A percentile compares a stretch with the other conserved stretches of the same genome.
Conservation (phyloP, 2,329 filamentous ascomycete genomes). For the Aspergillus clavatus region DNA sequence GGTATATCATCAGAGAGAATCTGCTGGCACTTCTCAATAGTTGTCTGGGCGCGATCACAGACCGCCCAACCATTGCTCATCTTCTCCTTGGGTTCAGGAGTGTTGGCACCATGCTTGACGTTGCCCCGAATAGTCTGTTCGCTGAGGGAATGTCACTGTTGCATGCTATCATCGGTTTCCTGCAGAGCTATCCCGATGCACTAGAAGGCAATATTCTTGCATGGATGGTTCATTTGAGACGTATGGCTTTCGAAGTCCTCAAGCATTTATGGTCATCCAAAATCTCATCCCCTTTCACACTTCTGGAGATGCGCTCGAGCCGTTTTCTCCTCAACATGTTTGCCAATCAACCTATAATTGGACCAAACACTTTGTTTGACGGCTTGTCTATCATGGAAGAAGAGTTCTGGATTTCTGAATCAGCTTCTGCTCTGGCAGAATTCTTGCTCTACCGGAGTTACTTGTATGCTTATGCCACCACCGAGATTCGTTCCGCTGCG, state of each 20-base stretch:
- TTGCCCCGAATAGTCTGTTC: constrained; percentile 67
- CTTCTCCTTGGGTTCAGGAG: constrained; percentile 84
- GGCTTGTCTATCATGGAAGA: constrained; percentile 55
- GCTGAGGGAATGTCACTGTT: constrained; percentile 70
- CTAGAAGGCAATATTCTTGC: constrained; percentile 57
- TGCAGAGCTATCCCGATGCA: constrained; percentile 63
- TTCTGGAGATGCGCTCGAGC: constrained; percentile 72
- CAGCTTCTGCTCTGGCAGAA: constrained; percentile 66
- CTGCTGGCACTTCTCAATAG: constrained; percentile 81
- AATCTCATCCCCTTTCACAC: constrained; percentile 68
- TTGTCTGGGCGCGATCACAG: constrained; percentile 69
- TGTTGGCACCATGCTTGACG: constrained; percentile 62
- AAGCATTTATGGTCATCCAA: constrained; percentile 78
- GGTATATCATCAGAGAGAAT: constrained; percentile 75
- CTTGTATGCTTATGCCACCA: constrained; percentile 76
- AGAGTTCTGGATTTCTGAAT: constrained; percentile 64
- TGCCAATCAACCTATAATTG: constrained; percentile 65
- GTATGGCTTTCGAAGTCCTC: constrained; percentile 67
- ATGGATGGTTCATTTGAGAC: constrained; percentile 66
- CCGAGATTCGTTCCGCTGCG: constrained; percentile 74
- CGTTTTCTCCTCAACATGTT: constrained; percentile 78
- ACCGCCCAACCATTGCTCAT: constrained; percentile 83
- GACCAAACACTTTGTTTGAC: constrained; percentile 69
- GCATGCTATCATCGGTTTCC: constrained; percentile 70
- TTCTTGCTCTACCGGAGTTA: constrained; percentile 74